phyloP scores from a whole-genome alignment of 2,329 filamentous ascomycete genomes.

The Aspergillus jensenii region DNA sequence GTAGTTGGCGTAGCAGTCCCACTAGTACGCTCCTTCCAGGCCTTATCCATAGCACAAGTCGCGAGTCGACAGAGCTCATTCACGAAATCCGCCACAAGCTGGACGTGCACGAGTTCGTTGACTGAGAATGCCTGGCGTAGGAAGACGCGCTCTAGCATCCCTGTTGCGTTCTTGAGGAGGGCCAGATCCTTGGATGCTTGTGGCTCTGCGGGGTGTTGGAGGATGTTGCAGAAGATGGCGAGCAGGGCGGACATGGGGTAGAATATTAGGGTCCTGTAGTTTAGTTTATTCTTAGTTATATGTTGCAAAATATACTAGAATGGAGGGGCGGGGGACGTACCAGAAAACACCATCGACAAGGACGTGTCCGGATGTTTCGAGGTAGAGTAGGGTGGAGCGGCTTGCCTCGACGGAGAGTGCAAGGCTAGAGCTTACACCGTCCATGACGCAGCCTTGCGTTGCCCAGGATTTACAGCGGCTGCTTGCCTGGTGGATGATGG shows the following conservation, averaged over 20 bases:
- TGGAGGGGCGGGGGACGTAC: constrained; percentile 33
- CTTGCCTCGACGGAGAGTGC: constrained; percentile 57
- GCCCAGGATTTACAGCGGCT: constrained; percentile 50
- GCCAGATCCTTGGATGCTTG: constrained; percentile 48
- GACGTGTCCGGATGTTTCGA: constrained; percentile 44
- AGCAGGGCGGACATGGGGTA: constrained; percentile 58
- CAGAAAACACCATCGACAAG: constrained; percentile 53
- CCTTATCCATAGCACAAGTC: constrained; percentile 45
- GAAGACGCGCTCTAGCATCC: constrained; percentile 44
- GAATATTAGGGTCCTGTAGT: constrained; percentile 53
- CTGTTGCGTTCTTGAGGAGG: constrained; percentile 44
- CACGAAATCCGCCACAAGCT: constrained; percentile 46
- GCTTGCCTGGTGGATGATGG: constrained; percentile 57
- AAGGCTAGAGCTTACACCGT: constrained; percentile 54
- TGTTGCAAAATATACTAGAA: neutral
- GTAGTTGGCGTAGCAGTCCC: neutral
- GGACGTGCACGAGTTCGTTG: constrained; percentile 43
- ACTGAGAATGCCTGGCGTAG: constrained; percentile 27
- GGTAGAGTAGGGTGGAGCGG: constrained; percentile 54
- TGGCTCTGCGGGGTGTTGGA: constrained; percentile 48
- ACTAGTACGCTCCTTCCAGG: constrained; percentile 29
- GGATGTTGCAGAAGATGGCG: constrained; percentile 56
- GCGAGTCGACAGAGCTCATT: constrained; percentile 47
- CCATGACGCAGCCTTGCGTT: constrained; percentile 36
- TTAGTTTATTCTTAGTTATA: neutral